phyloP scores from a whole-genome alignment of 2,329 filamentous ascomycete species.

The Ploettnerulaceae sp. region DNA sequence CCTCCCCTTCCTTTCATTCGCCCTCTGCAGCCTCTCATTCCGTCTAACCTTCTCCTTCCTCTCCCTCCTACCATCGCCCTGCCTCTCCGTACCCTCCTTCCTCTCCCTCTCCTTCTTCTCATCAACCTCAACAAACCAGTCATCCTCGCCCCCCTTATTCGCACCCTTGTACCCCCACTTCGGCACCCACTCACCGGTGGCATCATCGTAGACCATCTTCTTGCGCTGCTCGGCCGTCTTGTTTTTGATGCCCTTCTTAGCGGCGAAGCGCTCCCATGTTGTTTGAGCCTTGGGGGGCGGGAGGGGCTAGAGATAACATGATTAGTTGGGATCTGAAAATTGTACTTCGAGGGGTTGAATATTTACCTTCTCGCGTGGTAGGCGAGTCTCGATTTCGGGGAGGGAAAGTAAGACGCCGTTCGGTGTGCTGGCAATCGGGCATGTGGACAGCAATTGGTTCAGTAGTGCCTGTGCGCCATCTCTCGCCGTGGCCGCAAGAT shows the following conservation, averaged over 20 bases:
- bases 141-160: conserved; percentile 76
- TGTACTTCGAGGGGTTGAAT: background rate
- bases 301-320: conserved; percentile 49
- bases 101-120: conserved; percentile 61
- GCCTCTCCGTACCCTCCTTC: conserved; percentile 57
- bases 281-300: conserved; percentile 77
- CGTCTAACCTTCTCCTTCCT: conserved; percentile 65
- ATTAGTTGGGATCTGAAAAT: conserved; percentile 2
- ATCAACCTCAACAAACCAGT: conserved; percentile 92
- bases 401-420: conserved; percentile 74
- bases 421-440: conserved; percentile 65
- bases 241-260: conserved; percentile 92
- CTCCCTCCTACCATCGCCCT: conserved; percentile 58
- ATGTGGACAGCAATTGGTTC: conserved; percentile 89
- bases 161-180: conserved; percentile 94
- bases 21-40: conserved; percentile 65
- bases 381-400: conserved; percentile 60
- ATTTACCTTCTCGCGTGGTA: conserved; percentile 76
- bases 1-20: conserved; percentile 51
- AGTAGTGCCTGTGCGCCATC: conserved; percentile 89
- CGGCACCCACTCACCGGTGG: conserved; percentile 79
- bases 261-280: conserved; percentile 94
- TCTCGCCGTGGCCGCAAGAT: conserved; percentile 69
- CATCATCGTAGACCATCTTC: conserved; percentile 81
- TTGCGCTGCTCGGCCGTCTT: conserved; percentile 74